phyloP scores from a whole-genome alignment of 2,329 filamentous ascomycete species.

The Raffaelea albimanens region DNA sequence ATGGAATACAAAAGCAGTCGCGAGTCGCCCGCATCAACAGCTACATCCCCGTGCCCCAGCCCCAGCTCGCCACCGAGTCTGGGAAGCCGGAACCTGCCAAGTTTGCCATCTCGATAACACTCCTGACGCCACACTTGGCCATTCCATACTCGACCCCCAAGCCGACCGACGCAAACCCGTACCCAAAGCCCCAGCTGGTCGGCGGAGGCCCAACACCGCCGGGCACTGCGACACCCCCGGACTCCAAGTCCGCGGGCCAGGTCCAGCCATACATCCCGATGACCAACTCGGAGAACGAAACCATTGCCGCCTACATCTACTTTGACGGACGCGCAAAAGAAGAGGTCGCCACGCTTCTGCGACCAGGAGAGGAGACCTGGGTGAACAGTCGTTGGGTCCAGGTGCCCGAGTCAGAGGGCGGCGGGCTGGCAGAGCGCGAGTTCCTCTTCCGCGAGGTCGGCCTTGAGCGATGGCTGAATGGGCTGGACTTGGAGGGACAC shows the following conservation, averaged over 20 bases:
- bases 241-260: slow-evolving; percentile 38
- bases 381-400: slow-evolving; percentile 98
- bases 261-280: slow-evolving; percentile 84
- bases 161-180: slow-evolving; percentile 62
- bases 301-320: slow-evolving; percentile 94
- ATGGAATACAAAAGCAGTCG: slow-evolving; percentile 90
- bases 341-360: slow-evolving; percentile 86
- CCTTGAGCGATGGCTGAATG: slow-evolving; percentile 91
- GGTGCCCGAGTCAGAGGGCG: slow-evolving; percentile 81
- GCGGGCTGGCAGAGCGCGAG: slow-evolving; percentile 89
- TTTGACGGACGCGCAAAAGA: slow-evolving; percentile 94
- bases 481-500: slow-evolving; percentile 86
- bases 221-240: slow-evolving; percentile 34
- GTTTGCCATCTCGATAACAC: slow-evolving; percentile 96
- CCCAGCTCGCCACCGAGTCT: slow-evolving; percentile 61
- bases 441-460: slow-evolving; percentile 97
- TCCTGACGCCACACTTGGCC: slow-evolving; percentile 77
- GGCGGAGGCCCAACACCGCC: slow-evolving; percentile 30
- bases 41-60: slow-evolving; percentile 91
- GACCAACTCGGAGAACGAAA: slow-evolving; percentile 90
- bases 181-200: slow-evolving; percentile 60
- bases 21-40: slow-evolving; percentile 87
- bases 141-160: slow-evolving; percentile 92
- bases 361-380: slow-evolving; percentile 96
- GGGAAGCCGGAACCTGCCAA: slow-evolving; percentile 85